These are phyloP conservation scores for Globisporangium nagaii DNA, from an alignment of 352 stramenopile species.

Conservation along the genomic window DNA sequence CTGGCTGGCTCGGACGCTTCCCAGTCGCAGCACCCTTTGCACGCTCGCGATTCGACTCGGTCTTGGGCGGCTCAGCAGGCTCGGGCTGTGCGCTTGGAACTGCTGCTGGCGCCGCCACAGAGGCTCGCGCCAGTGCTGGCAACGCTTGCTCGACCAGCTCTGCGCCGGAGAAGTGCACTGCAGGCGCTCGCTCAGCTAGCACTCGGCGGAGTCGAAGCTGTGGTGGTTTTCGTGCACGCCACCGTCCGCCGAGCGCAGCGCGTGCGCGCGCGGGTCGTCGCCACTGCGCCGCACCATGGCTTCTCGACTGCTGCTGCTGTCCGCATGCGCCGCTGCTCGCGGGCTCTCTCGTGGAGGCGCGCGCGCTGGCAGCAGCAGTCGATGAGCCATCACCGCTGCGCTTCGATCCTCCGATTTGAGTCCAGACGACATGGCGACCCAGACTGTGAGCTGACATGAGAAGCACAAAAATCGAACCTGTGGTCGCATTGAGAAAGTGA, in stretches of 20 bases:
- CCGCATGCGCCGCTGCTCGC: background rate
- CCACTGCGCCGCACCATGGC: background rate
- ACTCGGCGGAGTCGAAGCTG: background rate
- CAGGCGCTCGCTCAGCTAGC: no score
- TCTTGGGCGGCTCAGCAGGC: background rate
- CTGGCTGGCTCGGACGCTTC: background rate
- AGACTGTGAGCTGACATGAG: no score
- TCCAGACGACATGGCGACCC: no score
- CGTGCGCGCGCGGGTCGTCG: background rate
- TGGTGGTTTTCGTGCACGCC: background rate
- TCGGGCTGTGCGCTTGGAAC: background rate
- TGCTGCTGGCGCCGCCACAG: background rate
- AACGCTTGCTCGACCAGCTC: background rate
- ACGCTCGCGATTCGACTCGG: background rate
- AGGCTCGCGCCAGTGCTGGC: background rate
- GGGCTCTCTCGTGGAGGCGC: background rate
- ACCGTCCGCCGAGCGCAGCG: background rate
- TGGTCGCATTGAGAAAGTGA: no score
- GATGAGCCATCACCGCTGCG: no score
- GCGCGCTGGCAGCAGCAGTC: no score
- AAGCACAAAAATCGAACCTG: no score
- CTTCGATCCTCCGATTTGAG: no score
- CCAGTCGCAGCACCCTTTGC: no score
- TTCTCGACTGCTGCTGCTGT: background rate
- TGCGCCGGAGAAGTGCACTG: no score